Evolutionary conservation across 768 basidiomycete species (phyloP), one percentile per base, ranked within the genome.

Genomic region (Trametopsis cervina): DNA sequence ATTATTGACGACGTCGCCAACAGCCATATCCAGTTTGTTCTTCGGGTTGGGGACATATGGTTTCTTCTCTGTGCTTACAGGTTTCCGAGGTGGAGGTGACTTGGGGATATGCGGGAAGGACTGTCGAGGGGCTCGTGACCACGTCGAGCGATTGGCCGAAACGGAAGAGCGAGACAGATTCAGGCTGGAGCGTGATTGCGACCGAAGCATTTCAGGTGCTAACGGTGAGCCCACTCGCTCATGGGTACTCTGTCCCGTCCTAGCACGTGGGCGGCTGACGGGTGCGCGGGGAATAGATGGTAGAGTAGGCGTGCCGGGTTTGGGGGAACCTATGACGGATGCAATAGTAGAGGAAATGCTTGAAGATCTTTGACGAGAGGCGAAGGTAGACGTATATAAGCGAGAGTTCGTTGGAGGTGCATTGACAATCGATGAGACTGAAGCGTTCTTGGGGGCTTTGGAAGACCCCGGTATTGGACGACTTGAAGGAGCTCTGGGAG

Each of bases 1-100:
- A 54, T 81, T 81, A 66, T 96, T 96, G 54, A 97, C 80, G 42
- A 97, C 87, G 56, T 87, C 83, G 17, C 91, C 93, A 42, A 97
- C 89, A 5, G 91, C 92, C 33, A 95, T 80, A 60, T 97, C 93
- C 4, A 97, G 75, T 61, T 90, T 89, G 67, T 78, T 91, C 67
- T 88, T 83, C n/a, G 89, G 85, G 63, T 96, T 82, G 2, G 94
- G 79, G 36, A 92, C 69, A 54, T 96, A 97, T 12, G 78, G 75
- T 61, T 82, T 88, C 62, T 78, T 75, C 15, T 70, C 63, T 7
- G 65, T 60, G 4, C 60, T 47, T 17, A 63, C 55, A 13, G 60
- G 53, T 53, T 67, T 76, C 42, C 68, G 70, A 26, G 67, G 67
- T 6, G 81, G 80, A 13, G 80, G 76, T 26, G 71, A 66, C 27